Base-by-base conservation (phyloP, 371 early-diverging fungal species). In the Syncephalis plumigaleata region DNA sequence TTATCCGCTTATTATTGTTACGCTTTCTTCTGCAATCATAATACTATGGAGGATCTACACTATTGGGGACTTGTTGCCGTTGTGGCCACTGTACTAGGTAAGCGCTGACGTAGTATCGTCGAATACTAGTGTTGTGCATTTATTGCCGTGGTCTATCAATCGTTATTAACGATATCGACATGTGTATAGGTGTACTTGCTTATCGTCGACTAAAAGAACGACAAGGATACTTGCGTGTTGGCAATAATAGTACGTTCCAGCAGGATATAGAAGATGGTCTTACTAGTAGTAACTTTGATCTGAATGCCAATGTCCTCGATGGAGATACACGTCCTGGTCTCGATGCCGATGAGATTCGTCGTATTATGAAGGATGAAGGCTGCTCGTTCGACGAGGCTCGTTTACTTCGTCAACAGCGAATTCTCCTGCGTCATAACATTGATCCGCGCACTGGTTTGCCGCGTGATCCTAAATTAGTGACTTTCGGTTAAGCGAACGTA, bases 361-460 rank as follows among this genome's bases (percentile, higher is more conserved):
- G 60, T 47, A 84, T 86, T 27, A 86, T 86, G 84, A 71, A 71
- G 51, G 64, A 67, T 51, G 75, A 78, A 44, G 65, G 69, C 9
- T 73, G 75, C 21, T 68, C 73, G 23, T 86, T 86, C 66, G 87
- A 86, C 62, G 75, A 81, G 65, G 87, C 87, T 13, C 67, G 87
- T 27, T 58, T 84, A 31, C 78, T 83, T 54, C 72, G 78, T 37
- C 83, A 82, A 51, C 74, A 84, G 50, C 68, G 65, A 44, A 56
- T 73, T 27, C 70, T 84, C 63, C 65, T 71, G 46, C 71, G 69
- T 46, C 79, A 84, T 56, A 76, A 75, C 39, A 82, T 86, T 52
- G 87, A 86, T 50, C 87, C 87, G 42, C 60, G 54, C 20, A 79
- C 87, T 37, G 87, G 87, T 11, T 53, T 86, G 18, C 79, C 87